Evolutionary conservation across 2,329 filamentous ascomycete species (phyloP), one percentile per base, ranked within the genome.

Genomic region (Intubia oerlemansii): DNA sequence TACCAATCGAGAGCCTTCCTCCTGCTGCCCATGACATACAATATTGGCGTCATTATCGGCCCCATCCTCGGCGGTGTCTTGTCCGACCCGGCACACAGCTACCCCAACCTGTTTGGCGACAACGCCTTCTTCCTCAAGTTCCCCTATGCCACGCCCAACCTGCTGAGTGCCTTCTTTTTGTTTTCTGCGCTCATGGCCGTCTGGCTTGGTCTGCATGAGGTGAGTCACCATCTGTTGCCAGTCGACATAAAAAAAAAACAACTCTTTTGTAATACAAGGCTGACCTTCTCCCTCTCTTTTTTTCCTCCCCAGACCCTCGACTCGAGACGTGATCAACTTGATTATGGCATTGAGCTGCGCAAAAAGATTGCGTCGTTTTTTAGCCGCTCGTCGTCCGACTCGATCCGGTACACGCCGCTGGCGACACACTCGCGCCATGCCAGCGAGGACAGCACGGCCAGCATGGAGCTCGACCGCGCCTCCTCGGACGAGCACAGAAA

Each of bases 11-110:
- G 51, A 4, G 53, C 54, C 1, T 57, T 57, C 25, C 32, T 56
- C 10, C 38, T 56, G n/a, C 35, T 57, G 17, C 54, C 54, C 3
- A 80, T 81, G 70, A 77, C 70, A 14, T 80, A 76, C 47, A 82
- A 81, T 38, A 57, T 70, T 13, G 66, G 66, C 10, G 55, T 66
- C 27, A 66, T 68, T 24, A 50, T 66, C n/a, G 62, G 64, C 0
- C 64, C 64, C 1, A 50, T 66, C 8, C 39, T 68, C 3, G 47
- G 55, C 17, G 56, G 57, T 5, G 10, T 57, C 8, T 45, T 61
- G 8, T 55, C 55, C 4, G 54, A 60, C 25, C 57, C 53, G 4
- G 51, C 52, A 2, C 44, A 42, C 12, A 52, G 48, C 31, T 56
- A 54, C 28, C 55, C 56, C 0, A 35, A 37, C 2, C 29, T 56